These are phyloP conservation scores for Fraxinus floribunda DNA, from an alignment of 305 asterid species.

Conservation along the genomic window DNA sequence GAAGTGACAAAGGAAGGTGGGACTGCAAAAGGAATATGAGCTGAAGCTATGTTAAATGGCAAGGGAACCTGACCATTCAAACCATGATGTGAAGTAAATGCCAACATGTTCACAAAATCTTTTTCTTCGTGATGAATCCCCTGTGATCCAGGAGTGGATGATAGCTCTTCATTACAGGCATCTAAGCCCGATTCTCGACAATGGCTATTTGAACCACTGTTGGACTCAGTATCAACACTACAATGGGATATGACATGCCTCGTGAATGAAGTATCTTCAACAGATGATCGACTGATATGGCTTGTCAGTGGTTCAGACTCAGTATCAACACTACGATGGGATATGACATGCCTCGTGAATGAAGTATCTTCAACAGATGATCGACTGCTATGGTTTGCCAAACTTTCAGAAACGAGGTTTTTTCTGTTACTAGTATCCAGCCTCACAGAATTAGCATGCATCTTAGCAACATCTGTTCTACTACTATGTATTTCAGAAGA, in stretches of 20 bases:
- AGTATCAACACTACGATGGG: conserved; percentile 51
- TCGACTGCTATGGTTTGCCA: conserved; percentile 48
- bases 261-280: conserved; percentile 48
- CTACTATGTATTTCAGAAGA: conserved; percentile 41
- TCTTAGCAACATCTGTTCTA: conserved; percentile 46
- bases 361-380: conserved; percentile 50
- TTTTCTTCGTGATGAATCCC: conserved; percentile 74
- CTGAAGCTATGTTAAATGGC: conserved; percentile 62
- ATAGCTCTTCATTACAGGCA: conserved; percentile 51
- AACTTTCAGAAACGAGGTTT: conserved; percentile 48
- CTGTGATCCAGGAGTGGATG: conserved; percentile 54
- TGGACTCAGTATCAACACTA: conserved; percentile 52
- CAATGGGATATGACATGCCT: conserved; percentile 47
- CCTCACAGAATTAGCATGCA: conserved; percentile 38
- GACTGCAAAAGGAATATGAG: conserved; percentile 70
- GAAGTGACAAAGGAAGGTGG: conserved; percentile 79
- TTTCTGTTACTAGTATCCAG: conserved; percentile 45
- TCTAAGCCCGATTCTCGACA: conserved; percentile 52
- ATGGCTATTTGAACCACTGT: conserved; percentile 45
- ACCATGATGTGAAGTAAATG: conserved; percentile 77
- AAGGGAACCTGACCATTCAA: conserved; percentile 63
- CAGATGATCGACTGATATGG: conserved; percentile 47
- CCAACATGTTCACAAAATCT: conserved; percentile 83
- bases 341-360: conserved; percentile 40
- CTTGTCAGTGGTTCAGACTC: conserved; percentile 41